A percentile compares a stretch with the other conserved stretches of the same genome.
phyloP scores from a whole-genome alignment of 495 filamentous ascomycete genomes.

The Rostrohypoxylon terebratum region DNA sequence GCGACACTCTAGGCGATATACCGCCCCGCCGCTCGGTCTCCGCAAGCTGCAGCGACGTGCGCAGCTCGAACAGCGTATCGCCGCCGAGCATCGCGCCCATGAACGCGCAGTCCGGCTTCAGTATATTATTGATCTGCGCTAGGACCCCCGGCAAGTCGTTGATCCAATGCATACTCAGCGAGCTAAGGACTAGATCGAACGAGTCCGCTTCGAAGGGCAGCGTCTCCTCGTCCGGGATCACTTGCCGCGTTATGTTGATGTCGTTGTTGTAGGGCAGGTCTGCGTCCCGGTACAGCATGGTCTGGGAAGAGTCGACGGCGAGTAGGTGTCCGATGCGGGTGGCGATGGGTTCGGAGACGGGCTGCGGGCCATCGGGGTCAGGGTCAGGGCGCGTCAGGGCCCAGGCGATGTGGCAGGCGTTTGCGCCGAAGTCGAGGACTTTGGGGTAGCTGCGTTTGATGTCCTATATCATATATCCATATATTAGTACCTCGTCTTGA shows the following conservation, averaged over 20 bases:
- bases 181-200: conserved; percentile 91
- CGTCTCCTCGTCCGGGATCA: conserved; percentile 75
- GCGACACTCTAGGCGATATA: conserved; percentile 86
- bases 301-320: conserved; percentile 81
- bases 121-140: conserved; percentile 78
- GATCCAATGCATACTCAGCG: conserved; percentile 93
- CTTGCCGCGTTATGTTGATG: conserved; percentile 75
- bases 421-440: conserved; percentile 94
- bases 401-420: conserved; percentile 92
- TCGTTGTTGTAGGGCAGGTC: conserved; percentile 78
- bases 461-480: conserved; percentile 65
- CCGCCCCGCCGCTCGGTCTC: conserved; percentile 90
- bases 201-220: conserved; percentile 80
- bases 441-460: conserved; percentile 87
- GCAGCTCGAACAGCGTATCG: conserved; percentile 92
- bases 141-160: conserved; percentile 92
- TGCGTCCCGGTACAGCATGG: conserved; percentile 85
- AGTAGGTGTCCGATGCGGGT: conserved; percentile 76
- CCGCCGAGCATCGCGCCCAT: conserved; percentile 97
- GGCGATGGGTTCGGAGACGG: conserved; percentile 71
- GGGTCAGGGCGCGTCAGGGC: conserved; percentile 76
- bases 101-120: conserved; percentile 93
- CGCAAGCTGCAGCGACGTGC: conserved; percentile 92
- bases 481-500: background rate
- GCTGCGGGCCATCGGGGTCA: conserved; percentile 64